Evolutionary conservation across 2,329 filamentous ascomycete species (phyloP).

Genomic region (Aspergillus sp.): DNA sequence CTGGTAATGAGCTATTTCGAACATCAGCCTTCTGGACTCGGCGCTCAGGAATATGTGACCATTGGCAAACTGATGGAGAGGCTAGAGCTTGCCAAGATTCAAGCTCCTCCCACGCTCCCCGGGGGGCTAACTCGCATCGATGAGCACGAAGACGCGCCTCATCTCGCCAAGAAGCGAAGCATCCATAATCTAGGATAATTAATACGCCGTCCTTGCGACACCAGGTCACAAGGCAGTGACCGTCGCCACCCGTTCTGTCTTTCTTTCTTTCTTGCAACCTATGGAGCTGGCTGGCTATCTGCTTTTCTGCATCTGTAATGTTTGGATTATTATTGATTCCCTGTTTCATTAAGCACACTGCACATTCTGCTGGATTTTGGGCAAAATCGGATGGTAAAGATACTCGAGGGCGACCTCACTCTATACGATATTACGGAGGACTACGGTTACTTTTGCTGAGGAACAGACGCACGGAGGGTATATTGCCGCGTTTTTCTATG

Average conservation of each 20-base stretch:
- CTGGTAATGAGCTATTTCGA: conserved; percentile 82
- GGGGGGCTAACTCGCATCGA: conserved; percentile 51
- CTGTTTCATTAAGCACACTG: conserved; percentile 22
- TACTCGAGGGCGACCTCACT: conserved; percentile 28
- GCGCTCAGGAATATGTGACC: conserved; percentile 77
- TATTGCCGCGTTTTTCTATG: conserved; percentile 3
- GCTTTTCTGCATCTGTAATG: conserved; percentile 20
- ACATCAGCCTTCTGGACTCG: conserved; percentile 68
- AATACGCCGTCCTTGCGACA: background rate
- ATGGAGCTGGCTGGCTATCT: conserved; percentile 21
- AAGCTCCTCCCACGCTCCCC: conserved; percentile 39
- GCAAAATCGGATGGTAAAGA: conserved; percentile 23
- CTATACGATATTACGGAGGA: conserved; percentile 17
- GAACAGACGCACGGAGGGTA: conserved; percentile 13
- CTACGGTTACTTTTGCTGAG: conserved; percentile 6
- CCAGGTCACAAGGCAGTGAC: background rate
- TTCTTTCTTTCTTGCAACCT: conserved; percentile 20
- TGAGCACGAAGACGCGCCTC: conserved; percentile 46
- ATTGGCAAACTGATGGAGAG: conserved; percentile 86
- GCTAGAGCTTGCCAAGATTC: conserved; percentile 68
- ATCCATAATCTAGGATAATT: conserved; percentile 47
- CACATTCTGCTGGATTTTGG: conserved; percentile 13
- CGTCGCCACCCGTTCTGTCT: background rate
- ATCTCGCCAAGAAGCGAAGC: conserved; percentile 52
- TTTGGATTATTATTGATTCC: conserved; percentile 16